Evolutionary conservation across 78 protist genomes (phyloP).

Genomic region (Guillardia theta): DNA sequence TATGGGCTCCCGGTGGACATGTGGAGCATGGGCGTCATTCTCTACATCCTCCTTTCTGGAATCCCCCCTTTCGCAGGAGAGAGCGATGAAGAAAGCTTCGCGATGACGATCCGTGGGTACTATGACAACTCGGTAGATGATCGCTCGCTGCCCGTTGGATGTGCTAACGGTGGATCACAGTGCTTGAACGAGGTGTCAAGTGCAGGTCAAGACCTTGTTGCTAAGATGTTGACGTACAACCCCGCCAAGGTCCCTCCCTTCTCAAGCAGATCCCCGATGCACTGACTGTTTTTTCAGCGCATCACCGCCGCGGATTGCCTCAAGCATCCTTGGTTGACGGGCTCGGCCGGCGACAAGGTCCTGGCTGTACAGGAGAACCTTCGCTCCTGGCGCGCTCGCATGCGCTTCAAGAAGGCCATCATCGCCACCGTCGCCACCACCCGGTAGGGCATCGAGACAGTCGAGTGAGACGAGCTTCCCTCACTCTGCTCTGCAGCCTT

Average conservation of each 20-base stretch:
- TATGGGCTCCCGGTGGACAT: slow-evolving; percentile 26
- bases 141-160: not conserved
- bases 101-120: not conserved
- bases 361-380: slow-evolving; percentile 1
- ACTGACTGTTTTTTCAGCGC: not conserved
- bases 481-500: too few relatives aligned
- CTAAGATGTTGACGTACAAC: slow-evolving; percentile 1
- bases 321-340: not conserved
- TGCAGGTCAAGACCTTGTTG: not conserved
- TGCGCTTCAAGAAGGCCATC: slow-evolving; percentile 39
- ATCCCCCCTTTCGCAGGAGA: slow-evolving; percentile 26
- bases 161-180: not conserved
- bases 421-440: slow-evolving; percentile 43
- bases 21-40: slow-evolving; percentile 40
- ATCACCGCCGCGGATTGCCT: slow-evolving; percentile 19
- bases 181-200: not conserved
- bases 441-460: too few relatives aligned
- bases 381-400: slow-evolving; percentile 41
- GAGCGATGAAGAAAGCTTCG: not conserved
- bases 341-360: not conserved
- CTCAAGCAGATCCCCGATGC: not conserved
- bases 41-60: slow-evolving; percentile 1
- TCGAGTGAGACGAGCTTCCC: too few relatives aligned
- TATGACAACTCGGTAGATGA: not conserved
- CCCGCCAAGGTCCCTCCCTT: not conserved